phyloP scores from a whole-genome alignment of 495 filamentous ascomycete species.

The Penicillium turbatum region DNA sequence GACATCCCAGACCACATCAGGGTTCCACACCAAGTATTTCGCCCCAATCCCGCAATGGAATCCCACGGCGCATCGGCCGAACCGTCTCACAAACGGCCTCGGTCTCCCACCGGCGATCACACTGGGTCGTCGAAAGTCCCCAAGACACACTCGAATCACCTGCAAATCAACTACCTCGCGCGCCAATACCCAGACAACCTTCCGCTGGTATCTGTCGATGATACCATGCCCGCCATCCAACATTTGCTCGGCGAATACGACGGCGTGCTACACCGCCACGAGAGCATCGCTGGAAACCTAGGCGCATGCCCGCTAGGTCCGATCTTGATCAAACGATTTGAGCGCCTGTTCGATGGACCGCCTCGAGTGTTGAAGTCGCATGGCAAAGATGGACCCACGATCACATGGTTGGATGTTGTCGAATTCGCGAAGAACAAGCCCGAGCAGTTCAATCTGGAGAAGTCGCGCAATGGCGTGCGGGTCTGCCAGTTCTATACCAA shows the following conservation, averaged over 20 bases:
- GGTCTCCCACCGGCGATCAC: slow-evolving; percentile 52
- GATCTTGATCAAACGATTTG: slow-evolving; percentile 78
- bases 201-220: slow-evolving; percentile 56
- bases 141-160: slow-evolving; percentile 53
- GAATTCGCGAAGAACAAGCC: slow-evolving; percentile 79
- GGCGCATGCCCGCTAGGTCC: slow-evolving; percentile 78
- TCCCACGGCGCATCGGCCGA: slow-evolving; percentile 35
- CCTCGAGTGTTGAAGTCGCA: slow-evolving; percentile 64
- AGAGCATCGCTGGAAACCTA: slow-evolving; percentile 79
- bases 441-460: slow-evolving; percentile 69
- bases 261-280: slow-evolving; percentile 76
- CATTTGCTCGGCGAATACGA: slow-evolving; percentile 73
- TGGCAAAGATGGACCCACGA: slow-evolving; percentile 56
- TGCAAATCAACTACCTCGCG: slow-evolving; percentile 80
- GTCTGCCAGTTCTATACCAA: slow-evolving; percentile 79
- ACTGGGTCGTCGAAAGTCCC: slow-evolving; percentile 47
- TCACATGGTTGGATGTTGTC: slow-evolving; percentile 81
- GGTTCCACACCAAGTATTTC: neutral
- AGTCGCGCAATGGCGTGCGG: slow-evolving; percentile 60
- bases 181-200: slow-evolving; percentile 59
- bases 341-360: slow-evolving; percentile 77
- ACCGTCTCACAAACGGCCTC: slow-evolving; percentile 54
- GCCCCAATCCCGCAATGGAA: slow-evolving; percentile 30
- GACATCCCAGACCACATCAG: neutral
- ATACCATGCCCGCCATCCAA: slow-evolving; percentile 58